phyloP scores from a whole-genome alignment of 306 rosid species.

The Acacia confusa region DNA sequence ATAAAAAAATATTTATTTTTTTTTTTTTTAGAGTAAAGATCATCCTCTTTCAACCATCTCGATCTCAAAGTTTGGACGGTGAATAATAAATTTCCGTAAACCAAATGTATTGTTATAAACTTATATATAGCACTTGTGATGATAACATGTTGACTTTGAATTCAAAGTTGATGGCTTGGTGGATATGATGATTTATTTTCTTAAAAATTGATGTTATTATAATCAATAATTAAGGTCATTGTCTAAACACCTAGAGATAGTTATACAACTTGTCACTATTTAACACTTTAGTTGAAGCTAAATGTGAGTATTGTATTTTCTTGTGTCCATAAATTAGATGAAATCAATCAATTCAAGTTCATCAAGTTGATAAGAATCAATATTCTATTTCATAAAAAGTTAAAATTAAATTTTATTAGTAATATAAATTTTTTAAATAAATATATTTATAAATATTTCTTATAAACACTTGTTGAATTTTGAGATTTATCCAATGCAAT shows the following conservation, averaged over 20 bases:
- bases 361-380: neutral
- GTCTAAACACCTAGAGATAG: conserved; percentile 13
- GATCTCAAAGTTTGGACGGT: neutral
- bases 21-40: too few species aligned
- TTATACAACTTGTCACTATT: conserved; percentile 22
- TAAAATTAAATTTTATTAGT: neutral
- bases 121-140: neutral
- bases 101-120: too few species aligned
- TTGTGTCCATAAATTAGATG: neutral
- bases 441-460: neutral
- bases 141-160: conserved; percentile 37
- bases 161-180: conserved; percentile 4
- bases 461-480: neutral
- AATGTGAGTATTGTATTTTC: neutral
- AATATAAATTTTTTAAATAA: neutral
- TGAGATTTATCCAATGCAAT: too few species aligned
- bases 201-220: conserved; percentile 3
- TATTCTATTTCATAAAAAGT: neutral
- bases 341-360: neutral
- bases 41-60: neutral
- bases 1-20: neutral
- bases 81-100: neutral
- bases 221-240: conserved; percentile 10
- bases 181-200: conserved; percentile 16
- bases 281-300: conserved; percentile 16